phyloP scores from a whole-genome alignment of 352 stramenopile species.

The Pythium vanterpoolii region DNA sequence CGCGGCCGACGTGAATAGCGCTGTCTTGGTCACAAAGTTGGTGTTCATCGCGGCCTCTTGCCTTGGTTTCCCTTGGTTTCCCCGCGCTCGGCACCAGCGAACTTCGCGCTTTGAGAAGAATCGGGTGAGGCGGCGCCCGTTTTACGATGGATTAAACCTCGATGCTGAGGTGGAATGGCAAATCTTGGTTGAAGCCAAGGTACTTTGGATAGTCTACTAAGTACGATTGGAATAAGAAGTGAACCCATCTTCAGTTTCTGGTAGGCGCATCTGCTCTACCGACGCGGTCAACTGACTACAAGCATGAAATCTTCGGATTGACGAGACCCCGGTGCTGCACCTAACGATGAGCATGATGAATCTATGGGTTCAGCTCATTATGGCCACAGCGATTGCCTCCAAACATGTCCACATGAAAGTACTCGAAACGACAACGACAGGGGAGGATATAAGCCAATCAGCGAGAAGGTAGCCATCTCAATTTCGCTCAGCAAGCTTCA shows the following conservation, averaged over 20 bases:
- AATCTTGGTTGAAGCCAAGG: background rate
- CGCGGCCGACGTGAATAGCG: background rate
- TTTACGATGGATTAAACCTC: constrained; percentile 1
- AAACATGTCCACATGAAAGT: background rate
- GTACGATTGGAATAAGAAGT: constrained; percentile 3
- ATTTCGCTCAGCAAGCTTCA: background rate
- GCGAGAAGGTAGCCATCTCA: background rate
- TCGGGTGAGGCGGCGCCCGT: constrained; percentile 1
- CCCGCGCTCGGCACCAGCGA: background rate
- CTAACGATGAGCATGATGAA: background rate
- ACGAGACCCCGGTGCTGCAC: background rate
- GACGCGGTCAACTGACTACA: background rate
- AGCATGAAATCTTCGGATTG: background rate
- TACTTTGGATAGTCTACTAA: background rate
- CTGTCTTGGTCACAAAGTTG: constrained; percentile 6
- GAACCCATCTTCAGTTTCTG: background rate
- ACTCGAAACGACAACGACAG: background rate
- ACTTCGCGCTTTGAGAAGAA: background rate
- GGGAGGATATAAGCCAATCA: constrained; percentile 2
- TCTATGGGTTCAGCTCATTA: too few species aligned
- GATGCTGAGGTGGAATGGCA: constrained; percentile 4
- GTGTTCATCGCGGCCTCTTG: constrained; percentile 3
- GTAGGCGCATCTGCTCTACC: background rate
- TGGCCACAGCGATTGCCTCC: too few species aligned
- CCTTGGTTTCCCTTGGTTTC: constrained; percentile 2